phyloP scores from a whole-genome alignment of 202 grass and related monocot genomes.

The Zoysia matrella region DNA sequence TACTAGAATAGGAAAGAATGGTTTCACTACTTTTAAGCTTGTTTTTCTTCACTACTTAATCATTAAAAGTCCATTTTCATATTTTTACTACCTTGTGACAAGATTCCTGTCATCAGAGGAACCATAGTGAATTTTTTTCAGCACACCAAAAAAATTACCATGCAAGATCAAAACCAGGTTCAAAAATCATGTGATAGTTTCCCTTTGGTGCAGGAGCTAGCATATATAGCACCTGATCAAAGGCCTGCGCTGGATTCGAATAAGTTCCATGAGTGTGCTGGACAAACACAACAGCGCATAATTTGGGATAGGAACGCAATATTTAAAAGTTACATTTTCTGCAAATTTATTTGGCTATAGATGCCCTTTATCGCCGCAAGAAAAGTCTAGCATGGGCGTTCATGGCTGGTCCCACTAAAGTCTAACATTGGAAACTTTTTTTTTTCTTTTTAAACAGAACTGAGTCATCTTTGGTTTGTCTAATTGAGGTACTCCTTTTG shows the following conservation, averaged over 20 bases:
- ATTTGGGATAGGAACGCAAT: too few species aligned
- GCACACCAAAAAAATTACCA: too few species aligned
- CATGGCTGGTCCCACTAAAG: background rate
- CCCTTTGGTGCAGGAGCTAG: background rate
- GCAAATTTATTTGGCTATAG: background rate
- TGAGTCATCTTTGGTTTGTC: background rate
- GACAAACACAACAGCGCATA: too few species aligned
- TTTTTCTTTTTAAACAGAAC: background rate
- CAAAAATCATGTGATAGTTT: background rate
- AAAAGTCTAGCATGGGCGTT: constrained; percentile 18
- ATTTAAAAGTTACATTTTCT: too few species aligned
- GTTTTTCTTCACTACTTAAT: background rate
- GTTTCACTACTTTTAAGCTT: background rate
- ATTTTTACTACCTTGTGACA: background rate
- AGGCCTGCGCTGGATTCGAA: background rate
- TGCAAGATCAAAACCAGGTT: too few species aligned
- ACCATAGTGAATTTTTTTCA: too few species aligned
- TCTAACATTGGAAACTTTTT: background rate
- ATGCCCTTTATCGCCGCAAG: background rate
- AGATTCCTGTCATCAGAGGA: too few species aligned
- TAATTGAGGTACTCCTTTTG: background rate
- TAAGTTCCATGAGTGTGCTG: too few species aligned
- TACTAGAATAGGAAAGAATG: background rate
- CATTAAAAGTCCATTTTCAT: too few species aligned
- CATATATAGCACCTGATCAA: background rate